Evolutionary conservation across 495 filamentous ascomycete genomes (phyloP).

Genomic region (Talaromyces nanjingensis): DNA sequence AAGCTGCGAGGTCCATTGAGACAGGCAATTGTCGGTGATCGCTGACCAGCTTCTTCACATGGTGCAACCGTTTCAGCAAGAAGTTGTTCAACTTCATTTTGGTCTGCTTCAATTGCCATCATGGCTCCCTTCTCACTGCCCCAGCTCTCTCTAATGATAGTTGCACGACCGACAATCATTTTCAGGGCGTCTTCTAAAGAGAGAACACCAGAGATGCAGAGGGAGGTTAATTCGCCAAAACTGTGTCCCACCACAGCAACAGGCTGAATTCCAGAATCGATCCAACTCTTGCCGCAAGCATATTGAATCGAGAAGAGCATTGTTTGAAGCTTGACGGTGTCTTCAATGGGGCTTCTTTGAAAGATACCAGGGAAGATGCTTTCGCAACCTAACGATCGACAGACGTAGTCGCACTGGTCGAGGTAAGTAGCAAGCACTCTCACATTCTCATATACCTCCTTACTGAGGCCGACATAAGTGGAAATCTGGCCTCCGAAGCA

Average conservation of each 20-base stretch:
- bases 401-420: constrained; percentile 23
- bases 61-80: constrained; percentile 15
- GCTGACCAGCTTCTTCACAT: not conserved
- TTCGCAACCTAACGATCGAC: constrained; percentile 18
- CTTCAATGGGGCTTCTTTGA: constrained; percentile 21
- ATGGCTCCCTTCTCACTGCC: constrained; percentile 34
- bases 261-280: constrained; percentile 24
- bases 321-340: constrained; percentile 37
- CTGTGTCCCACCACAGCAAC: constrained; percentile 38
- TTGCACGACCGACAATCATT: constrained; percentile 30
- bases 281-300: constrained; percentile 29
- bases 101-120: constrained; percentile 26
- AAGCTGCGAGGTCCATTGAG: constrained; percentile 42
- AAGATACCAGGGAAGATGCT: constrained; percentile 46
- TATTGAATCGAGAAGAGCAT: constrained; percentile 34
- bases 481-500: constrained; percentile 50
- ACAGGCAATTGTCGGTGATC: constrained; percentile 34
- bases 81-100: constrained; percentile 11
- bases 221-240: constrained; percentile 28
- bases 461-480: constrained; percentile 33
- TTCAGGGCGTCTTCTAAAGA: constrained; percentile 24
- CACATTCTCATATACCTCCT: constrained; percentile 24
- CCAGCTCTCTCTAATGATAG: constrained; percentile 31
- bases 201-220: constrained; percentile 21
- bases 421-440: constrained; percentile 33